Percentiles rank a stretch among this genome's conserved stretches.
Conservation (phyloP, 106 monocot genomes). For the Platanthera guangdongensis region DNA sequence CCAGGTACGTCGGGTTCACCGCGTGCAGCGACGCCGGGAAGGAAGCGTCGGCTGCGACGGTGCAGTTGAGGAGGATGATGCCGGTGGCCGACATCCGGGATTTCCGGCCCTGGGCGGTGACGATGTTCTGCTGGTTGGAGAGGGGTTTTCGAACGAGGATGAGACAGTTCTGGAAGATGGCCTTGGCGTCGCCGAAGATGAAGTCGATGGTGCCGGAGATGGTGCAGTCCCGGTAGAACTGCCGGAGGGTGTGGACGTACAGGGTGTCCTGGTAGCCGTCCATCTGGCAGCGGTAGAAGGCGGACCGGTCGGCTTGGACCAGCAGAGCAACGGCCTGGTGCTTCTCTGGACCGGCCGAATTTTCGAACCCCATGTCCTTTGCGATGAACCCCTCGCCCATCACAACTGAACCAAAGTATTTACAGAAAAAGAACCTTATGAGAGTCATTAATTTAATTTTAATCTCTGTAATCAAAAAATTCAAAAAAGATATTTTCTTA, state of each 20-base stretch:
- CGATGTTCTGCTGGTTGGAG: constrained; percentile 73
- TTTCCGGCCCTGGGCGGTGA: constrained; percentile 68
- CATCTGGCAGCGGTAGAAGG: constrained; percentile 57
- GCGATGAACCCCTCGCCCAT: constrained; percentile 30
- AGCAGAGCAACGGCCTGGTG: constrained; percentile 85
- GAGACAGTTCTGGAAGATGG: constrained; percentile 61
- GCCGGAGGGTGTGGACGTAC: constrained; percentile 52
- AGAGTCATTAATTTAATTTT: not conserved
- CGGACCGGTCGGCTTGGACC: constrained; percentile 29
- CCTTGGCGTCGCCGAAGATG: constrained; percentile 61
- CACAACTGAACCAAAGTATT: constrained; percentile 9
- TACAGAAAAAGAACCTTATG: too few species aligned
- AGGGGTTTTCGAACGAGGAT: constrained; percentile 43
- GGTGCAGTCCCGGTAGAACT: constrained; percentile 62
- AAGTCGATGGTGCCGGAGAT: constrained; percentile 80
- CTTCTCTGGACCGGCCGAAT: constrained; percentile 57
- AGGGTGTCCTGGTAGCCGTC: constrained; percentile 92
- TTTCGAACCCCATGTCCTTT: constrained; percentile 45
- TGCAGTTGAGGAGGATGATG: constrained; percentile 60
- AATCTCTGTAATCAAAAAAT: not conserved
- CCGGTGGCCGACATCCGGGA: constrained; percentile 29
- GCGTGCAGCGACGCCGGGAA: constrained; percentile 3
- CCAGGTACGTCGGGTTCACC: constrained; percentile 34
- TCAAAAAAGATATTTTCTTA: not conserved
- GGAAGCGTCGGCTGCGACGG: constrained; percentile 40